Conservation (phyloP, 1,284 basidiomycete genomes). For the Cronartium quercuum region DNA sequence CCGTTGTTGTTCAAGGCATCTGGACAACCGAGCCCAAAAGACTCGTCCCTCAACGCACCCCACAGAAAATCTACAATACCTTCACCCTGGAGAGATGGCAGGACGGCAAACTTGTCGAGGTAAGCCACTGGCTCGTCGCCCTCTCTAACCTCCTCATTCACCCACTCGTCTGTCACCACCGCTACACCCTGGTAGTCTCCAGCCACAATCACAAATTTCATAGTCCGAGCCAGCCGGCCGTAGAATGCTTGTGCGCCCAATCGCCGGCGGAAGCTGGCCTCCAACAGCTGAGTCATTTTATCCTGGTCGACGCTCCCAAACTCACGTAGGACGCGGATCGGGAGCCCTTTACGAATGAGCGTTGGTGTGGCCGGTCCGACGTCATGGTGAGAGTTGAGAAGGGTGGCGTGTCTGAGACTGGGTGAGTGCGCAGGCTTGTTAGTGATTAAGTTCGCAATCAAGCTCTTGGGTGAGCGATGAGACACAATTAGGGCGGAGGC, state of each 20-base stretch:
- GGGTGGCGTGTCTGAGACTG: slow-evolving; percentile 82
- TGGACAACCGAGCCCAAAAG: slow-evolving; percentile 86
- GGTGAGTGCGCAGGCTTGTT: slow-evolving; percentile 96
- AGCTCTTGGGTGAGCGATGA: slow-evolving; percentile 86
- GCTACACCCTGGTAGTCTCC: slow-evolving; percentile 95
- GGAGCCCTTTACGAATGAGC: slow-evolving; percentile 77
- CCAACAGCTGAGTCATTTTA: slow-evolving; percentile 74
- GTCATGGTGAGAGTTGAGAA: slow-evolving; percentile 69
- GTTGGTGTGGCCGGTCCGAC: slow-evolving; percentile 88
- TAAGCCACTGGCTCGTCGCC: slow-evolving; percentile 64
- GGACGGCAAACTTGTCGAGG: slow-evolving; percentile 96
- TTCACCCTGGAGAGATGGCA: slow-evolving; percentile 89
- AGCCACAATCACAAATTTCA: slow-evolving; percentile 91
- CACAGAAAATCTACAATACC: slow-evolving; percentile 99
- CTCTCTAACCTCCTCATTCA: slow-evolving; percentile 39
- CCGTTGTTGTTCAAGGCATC: slow-evolving; percentile 88
- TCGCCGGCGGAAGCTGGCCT: slow-evolving; percentile 72
- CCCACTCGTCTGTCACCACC: slow-evolving; percentile 78
- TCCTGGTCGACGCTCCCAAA: slow-evolving; percentile 63
- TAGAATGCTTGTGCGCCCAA: slow-evolving; percentile 74
- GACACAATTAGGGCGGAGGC: slow-evolving; percentile 95
- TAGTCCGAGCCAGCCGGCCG: slow-evolving; percentile 62
- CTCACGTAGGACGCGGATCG: slow-evolving; percentile 68
- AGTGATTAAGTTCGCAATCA: slow-evolving; percentile 96
- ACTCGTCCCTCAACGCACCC: slow-evolving; percentile 97